Evolutionary conservation across 768 basidiomycete species (phyloP), one percentile per base, ranked within the genome.

Genomic region (Tricholoma bakamatsutake): DNA sequence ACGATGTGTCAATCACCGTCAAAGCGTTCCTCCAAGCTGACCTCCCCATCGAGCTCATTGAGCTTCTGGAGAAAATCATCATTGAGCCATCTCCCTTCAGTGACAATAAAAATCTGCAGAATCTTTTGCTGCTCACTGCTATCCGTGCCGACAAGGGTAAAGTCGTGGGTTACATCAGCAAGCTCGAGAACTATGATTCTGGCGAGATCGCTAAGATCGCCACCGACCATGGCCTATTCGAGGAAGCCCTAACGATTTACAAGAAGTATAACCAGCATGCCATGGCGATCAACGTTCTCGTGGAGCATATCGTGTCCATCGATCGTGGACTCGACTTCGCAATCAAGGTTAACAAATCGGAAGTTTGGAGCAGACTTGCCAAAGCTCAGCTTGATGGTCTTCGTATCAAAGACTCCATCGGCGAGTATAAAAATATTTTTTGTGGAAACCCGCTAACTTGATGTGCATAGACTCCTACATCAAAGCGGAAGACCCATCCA

Each of bases 351-450:
- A 92, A 98, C 75, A 82, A 85, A 68, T 93, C 97, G 34, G 93
- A 92, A 61, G 96, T 98, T 13, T 99, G 97, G 97, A 93, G 90
- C 62, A 75, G 97, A 51, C 82, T 99, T 60, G 97, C 91, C n/a
- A 99, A 99, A 71, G 97, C 97, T 18, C 97, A 99, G 69, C 82
- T 99, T 50, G 97, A 99, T 67, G 97, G 97, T 61, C 82, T 98
- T 50, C 91, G 97, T 42, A 91, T 99, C 75, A 98, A 98, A 73
- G 96, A 99, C 64, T 85, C 96, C 11, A 98, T 99, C 62, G 93
- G 91, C 93, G 62, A 50, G 83, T 65, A 21, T 17, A 39, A 18
- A n/a, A 7, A 21, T 42, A n/a, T 13, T 34, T 53, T 13, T 18
- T 51, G 18, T 31, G 35, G 53, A 9, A 43, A 59, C 61, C 28